Conservation (phyloP, 108 stramenopile species). For the Cyclotella baltica region DNA sequence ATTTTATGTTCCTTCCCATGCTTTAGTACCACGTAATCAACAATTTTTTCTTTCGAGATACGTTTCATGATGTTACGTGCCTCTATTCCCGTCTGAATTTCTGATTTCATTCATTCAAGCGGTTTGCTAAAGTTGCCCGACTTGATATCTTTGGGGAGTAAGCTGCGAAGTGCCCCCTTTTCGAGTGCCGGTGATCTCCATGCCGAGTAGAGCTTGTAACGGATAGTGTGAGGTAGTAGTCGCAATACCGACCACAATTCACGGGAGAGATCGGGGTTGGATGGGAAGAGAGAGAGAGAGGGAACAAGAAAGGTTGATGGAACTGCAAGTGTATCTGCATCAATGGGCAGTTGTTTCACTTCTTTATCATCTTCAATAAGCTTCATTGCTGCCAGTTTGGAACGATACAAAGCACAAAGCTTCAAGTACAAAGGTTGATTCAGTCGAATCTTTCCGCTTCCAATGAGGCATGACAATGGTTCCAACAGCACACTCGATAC, state of each 20-base stretch:
- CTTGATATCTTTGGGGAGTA: constrained; percentile 30
- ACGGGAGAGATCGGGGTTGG: constrained; percentile 63
- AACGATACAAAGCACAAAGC: constrained; percentile 61
- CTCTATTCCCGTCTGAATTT: constrained; percentile 79
- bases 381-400: constrained; percentile 10
- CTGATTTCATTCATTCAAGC: constrained; percentile 65
- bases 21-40: too few relatives aligned
- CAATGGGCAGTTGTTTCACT: constrained; percentile 36
- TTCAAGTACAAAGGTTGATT: constrained; percentile 65
- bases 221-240: constrained; percentile 65
- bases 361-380: constrained; percentile 12
- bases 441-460: constrained; percentile 62
- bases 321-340: constrained; percentile 45
- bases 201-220: constrained; percentile 78
- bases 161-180: constrained; percentile 52
- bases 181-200: constrained; percentile 81
- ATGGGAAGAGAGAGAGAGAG: constrained; percentile 72
- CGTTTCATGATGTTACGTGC: constrained; percentile 85
- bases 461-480: constrained; percentile 37
- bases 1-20: background rate
- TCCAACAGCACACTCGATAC: constrained; percentile 32
- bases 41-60: constrained; percentile 88
- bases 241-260: constrained; percentile 79
- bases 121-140: constrained; percentile 56
- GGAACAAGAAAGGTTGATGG: constrained; percentile 67